Percentiles rank a stretch among this genome's conserved stretches.
Evolutionary conservation across 2,329 filamentous ascomycete species (phyloP).

Genomic region (Sphaerulina populicola): DNA sequence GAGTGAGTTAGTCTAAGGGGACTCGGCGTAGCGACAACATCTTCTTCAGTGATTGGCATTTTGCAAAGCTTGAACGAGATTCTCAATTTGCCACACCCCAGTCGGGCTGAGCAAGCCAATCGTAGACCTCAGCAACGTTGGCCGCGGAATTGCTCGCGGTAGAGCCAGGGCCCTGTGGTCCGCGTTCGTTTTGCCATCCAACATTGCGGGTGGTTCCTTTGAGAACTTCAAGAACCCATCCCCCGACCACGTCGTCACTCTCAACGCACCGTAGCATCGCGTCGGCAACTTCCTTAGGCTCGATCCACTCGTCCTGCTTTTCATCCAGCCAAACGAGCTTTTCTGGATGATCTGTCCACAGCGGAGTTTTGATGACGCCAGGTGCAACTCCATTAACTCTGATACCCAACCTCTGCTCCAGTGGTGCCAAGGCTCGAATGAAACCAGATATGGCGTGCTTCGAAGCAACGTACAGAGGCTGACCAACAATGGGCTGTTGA

Average conservation of each 20-base stretch:
- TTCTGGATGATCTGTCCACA: constrained; percentile 55
- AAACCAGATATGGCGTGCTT: constrained; percentile 43
- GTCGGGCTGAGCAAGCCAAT: constrained; percentile 39
- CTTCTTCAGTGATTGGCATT: no score
- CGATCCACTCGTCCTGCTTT: constrained; percentile 48
- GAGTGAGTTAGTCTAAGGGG: neutral
- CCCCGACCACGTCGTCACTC: constrained; percentile 43
- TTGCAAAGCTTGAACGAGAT: neutral
- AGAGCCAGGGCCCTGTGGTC: constrained; percentile 41
- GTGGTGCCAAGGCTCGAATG: constrained; percentile 43
- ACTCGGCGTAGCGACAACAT: no score
- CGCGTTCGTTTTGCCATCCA: constrained; percentile 46
- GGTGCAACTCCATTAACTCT: constrained; percentile 54
- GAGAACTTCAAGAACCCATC: constrained; percentile 50
- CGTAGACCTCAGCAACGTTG: constrained; percentile 45
- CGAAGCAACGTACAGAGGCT: constrained; percentile 40
- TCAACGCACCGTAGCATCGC: constrained; percentile 51
- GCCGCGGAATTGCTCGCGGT: constrained; percentile 34
- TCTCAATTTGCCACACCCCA: constrained; percentile 40
- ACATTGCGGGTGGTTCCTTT: constrained; percentile 46
- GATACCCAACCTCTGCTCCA: constrained; percentile 46
- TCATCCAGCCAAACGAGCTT: constrained; percentile 48
- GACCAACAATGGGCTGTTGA: constrained; percentile 33
- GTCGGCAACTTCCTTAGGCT: constrained; percentile 52
- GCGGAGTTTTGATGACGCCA: constrained; percentile 52